These are phyloP conservation scores for Triticum monococcum DNA, from an alignment of 176 grass and related monocot species.

Conservation along the genomic window DNA sequence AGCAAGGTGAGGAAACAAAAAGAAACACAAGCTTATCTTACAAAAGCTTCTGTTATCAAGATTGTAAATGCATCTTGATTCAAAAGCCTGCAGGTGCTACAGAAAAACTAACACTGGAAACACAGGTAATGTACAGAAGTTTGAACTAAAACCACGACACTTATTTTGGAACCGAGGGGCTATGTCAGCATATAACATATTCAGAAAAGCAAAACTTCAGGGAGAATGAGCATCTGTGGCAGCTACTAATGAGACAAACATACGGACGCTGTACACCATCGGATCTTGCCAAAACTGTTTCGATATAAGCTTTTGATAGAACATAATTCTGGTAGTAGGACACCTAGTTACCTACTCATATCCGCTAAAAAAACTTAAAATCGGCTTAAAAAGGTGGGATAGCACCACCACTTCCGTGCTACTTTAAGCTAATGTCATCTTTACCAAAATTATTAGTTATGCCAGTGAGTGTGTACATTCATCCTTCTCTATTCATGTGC, in stretches of 20 bases:
- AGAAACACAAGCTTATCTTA: neutral
- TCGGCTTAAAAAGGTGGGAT: neutral
- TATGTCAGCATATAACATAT: neutral
- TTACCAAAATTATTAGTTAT: neutral
- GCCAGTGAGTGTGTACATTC: neutral
- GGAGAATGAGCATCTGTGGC: neutral
- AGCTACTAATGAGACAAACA: neutral
- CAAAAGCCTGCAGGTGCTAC: neutral
- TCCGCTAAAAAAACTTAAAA: neutral
- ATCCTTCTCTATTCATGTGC: constrained; percentile 1
- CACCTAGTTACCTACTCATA: neutral
- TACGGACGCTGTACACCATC: neutral
- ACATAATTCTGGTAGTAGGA: neutral
- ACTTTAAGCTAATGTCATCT: neutral
- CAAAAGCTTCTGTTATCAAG: neutral
- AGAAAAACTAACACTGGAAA: neutral
- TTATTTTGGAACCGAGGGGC: too few species aligned
- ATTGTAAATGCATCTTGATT: neutral
- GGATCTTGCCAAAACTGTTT: neutral
- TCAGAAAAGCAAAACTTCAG: neutral
- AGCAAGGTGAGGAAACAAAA: neutral
- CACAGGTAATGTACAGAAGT: neutral
- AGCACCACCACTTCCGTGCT: neutral
- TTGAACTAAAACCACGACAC: too few species aligned
- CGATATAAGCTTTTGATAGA: neutral